Percentiles rank a stretch among this genome's conserved stretches.
These are phyloP conservation scores for Paratinospora sagittata DNA, from an alignment of 164 flowering plant species.

Conservation along the genomic window DNA sequence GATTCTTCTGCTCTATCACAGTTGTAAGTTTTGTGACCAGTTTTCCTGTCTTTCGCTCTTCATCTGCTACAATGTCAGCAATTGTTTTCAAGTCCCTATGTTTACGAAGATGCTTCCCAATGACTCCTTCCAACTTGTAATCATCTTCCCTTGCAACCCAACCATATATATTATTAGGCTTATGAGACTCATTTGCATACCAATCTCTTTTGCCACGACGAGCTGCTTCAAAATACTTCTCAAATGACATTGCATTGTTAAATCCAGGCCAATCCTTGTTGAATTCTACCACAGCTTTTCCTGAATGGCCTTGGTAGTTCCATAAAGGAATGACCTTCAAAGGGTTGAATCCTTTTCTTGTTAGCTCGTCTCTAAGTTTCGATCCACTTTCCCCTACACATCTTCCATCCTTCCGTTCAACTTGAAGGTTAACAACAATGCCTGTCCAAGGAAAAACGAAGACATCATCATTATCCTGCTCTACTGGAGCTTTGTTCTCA, in stretches of 20 bases:
- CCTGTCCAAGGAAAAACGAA: conserved; percentile 85
- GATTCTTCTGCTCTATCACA: conserved; percentile 56
- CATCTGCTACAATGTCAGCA: conserved; percentile 62
- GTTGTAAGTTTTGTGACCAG: conserved; percentile 62
- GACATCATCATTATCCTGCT: conserved; percentile 41
- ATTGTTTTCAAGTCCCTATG: conserved; percentile 70
- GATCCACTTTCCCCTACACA: conserved; percentile 71
- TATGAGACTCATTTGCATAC: conserved; percentile 24
- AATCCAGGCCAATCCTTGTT: conserved; percentile 71
- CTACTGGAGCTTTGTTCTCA: conserved; percentile 27
- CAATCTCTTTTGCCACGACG: conserved; percentile 78
- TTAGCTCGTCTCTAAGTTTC: conserved; percentile 55
- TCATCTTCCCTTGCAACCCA: conserved; percentile 98
- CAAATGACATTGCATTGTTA: conserved; percentile 68
- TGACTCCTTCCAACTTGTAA: conserved; percentile 32
- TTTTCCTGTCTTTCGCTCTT: conserved; percentile 52
- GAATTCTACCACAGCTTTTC: conserved; percentile 67
- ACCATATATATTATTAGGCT: conserved; percentile 54
- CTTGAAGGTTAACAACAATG: conserved; percentile 62
- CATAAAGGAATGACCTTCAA: conserved; percentile 63
- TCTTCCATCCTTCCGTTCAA: conserved; percentile 51
- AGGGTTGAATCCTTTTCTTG: conserved; percentile 60
- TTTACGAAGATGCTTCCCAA: conserved; percentile 68
- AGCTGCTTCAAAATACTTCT: conserved; percentile 59
- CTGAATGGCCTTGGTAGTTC: conserved; percentile 71